phyloP scores from a whole-genome alignment of 1,284 basidiomycete species.

The Rhodotorula sp. region DNA sequence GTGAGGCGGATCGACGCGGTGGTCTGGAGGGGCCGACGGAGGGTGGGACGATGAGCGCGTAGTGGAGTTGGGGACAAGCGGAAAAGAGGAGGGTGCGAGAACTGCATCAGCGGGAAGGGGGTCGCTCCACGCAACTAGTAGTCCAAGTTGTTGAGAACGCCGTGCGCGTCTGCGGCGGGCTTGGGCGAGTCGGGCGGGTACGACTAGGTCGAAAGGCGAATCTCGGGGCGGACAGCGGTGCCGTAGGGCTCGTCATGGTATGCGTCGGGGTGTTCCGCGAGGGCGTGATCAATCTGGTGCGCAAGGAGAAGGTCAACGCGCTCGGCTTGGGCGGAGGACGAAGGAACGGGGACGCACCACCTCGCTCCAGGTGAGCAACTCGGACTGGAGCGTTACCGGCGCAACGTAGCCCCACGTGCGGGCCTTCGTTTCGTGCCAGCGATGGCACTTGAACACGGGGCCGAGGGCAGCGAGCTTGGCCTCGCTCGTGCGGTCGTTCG shows the following conservation, averaged over 20 bases:
- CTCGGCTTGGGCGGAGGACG: background rate
- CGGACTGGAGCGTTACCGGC: background rate
- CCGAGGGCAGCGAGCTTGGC: background rate
- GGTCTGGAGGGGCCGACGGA: too few relatives aligned
- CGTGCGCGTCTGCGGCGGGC: too few relatives aligned
- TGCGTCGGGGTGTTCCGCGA: rapidly evolving
- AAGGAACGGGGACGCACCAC: background rate
- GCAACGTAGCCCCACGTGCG: rapidly evolving
- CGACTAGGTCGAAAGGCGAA: background rate
- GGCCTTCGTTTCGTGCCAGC: background rate
- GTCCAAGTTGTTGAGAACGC: too few relatives aligned
- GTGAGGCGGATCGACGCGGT: too few relatives aligned
- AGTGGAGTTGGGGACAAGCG: background rate
- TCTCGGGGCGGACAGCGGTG: background rate
- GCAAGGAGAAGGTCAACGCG: background rate
- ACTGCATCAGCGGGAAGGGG: background rate
- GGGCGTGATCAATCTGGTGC: background rate
- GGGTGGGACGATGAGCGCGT: too few relatives aligned
- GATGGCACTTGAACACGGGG: background rate
- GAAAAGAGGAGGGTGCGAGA: too few relatives aligned
- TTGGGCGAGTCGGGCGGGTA: background rate
- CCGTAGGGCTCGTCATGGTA: background rate
- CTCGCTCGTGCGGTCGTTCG: background rate
- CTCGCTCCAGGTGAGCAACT: background rate
- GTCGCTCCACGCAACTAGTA: background rate